A percentile compares a stretch with the other conserved stretches of the same genome.
Evolutionary conservation across 106 monocot species (phyloP).

Genomic region (Platanthera guangdongensis): DNA sequence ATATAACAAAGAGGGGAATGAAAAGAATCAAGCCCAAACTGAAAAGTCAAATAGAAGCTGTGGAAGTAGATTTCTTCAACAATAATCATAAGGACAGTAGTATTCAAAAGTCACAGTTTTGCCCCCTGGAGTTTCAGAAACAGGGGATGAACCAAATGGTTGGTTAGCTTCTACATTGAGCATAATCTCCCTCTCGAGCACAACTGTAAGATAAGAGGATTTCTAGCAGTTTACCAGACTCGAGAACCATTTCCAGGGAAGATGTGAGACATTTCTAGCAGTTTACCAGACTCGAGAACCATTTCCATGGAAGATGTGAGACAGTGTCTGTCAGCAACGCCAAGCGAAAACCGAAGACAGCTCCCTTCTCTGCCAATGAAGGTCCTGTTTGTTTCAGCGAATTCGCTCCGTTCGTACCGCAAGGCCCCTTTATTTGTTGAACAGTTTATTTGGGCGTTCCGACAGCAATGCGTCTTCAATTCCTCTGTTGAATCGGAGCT

Average conservation of each 20-base stretch:
- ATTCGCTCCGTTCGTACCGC: too few relatives aligned
- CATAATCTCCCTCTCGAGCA: neutral
- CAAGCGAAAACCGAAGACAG: constrained; percentile 76
- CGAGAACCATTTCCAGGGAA: neutral
- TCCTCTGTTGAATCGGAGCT: too few relatives aligned
- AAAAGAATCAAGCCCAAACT: neutral
- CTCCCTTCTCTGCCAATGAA: constrained; percentile 78
- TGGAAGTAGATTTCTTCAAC: neutral
- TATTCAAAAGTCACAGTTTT: neutral
- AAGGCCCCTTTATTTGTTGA: too few relatives aligned
- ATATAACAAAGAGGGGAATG: too few relatives aligned
- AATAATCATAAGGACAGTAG: neutral
- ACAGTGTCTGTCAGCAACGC: constrained; percentile 52
- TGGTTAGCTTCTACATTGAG: neutral
- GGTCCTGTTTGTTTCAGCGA: too few relatives aligned
- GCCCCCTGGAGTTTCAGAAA: neutral
- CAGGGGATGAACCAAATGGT: neutral
- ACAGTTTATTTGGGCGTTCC: too few relatives aligned
- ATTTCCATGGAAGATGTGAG: neutral
- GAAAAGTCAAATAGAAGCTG: neutral
- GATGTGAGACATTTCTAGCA: neutral
- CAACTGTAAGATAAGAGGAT: neutral
- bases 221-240: neutral
- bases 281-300: neutral
- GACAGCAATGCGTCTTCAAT: too few relatives aligned